phyloP scores from a whole-genome alignment of 768 basidiomycete genomes.

The Hypholoma sublateritium region DNA sequence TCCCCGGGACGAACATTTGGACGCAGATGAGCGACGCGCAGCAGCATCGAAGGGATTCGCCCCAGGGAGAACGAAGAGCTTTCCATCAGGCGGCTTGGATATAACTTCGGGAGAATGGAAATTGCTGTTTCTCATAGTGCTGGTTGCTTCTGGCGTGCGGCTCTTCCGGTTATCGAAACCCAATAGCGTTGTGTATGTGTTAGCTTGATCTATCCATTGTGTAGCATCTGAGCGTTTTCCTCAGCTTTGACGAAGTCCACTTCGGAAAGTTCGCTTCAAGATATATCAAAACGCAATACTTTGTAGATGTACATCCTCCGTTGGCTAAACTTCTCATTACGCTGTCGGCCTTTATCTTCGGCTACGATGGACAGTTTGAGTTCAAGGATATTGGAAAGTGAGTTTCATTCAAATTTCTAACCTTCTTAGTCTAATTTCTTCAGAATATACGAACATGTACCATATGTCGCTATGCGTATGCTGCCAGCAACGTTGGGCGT shows the following conservation, averaged over 20 bases:
- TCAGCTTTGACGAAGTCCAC: conserved; percentile 96
- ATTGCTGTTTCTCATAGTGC: conserved; percentile 60
- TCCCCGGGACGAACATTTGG: conserved; percentile 61
- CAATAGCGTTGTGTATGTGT: conserved; percentile 85
- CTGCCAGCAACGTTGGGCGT: conserved; percentile 91
- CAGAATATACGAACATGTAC: conserved; percentile 83
- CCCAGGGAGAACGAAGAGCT: conserved; percentile 44
- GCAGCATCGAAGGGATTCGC: conserved; percentile 66
- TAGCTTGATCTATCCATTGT: conserved; percentile 6
- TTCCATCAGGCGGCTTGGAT: conserved; percentile 60
- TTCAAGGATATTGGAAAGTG: conserved; percentile 98
- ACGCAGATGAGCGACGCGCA: conserved; percentile 70
- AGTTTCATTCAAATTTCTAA: conserved; percentile 22
- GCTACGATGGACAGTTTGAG: conserved; percentile 92
- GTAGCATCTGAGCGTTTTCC: background rate
- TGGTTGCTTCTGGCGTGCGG: conserved; percentile 80
- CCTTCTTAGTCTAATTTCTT: conserved; percentile 1
- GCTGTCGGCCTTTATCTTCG: conserved; percentile 80
- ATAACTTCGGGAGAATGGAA: conserved; percentile 76
- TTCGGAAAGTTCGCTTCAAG: conserved; percentile 96
- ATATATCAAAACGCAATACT: conserved; percentile 91
- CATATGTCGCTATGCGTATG: conserved; percentile 96
- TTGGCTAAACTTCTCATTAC: conserved; percentile 96
- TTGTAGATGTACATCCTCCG: conserved; percentile 96
- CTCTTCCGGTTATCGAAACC: conserved; percentile 85